Evolutionary conservation across 148 eudicot genomes (phyloP).

Genomic region (Drosera capensis): DNA sequence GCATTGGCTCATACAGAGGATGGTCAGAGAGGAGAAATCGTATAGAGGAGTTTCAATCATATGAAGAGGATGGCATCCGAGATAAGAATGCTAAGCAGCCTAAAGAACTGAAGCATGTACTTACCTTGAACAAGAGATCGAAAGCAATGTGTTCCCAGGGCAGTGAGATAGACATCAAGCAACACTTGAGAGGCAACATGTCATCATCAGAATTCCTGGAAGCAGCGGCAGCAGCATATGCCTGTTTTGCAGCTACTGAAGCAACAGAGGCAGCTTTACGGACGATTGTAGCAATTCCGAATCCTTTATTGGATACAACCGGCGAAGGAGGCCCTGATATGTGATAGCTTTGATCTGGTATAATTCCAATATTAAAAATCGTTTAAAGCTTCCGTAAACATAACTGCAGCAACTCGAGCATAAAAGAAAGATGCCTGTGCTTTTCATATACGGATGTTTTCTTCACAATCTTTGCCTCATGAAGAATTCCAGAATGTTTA

Average conservation of each 20-base stretch:
- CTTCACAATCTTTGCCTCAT: too few species aligned
- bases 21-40: too few species aligned
- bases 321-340: conserved; percentile 46
- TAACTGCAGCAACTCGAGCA: background rate
- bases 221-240: conserved; percentile 54
- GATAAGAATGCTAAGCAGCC: background rate
- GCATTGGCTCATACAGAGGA: too few species aligned
- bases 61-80: too few species aligned
- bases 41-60: background rate
- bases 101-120: background rate
- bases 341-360: conserved; percentile 73
- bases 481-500: too few species aligned
- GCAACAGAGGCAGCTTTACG: conserved; percentile 83
- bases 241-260: conserved; percentile 73
- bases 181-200: conserved; percentile 88
- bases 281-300: conserved; percentile 42
- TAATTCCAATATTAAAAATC: conserved; percentile 2
- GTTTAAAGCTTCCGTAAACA: background rate
- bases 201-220: conserved; percentile 42
- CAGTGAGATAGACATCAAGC: conserved; percentile 85
- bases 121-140: conserved; percentile 90
- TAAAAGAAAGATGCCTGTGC: too few species aligned
- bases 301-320: conserved; percentile 33
- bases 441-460: too few species aligned
- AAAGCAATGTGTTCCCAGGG: conserved; percentile 95